These are phyloP conservation scores for Mikania micrantha DNA, from an alignment of 129 eudicot genomes.

Conservation along the genomic window DNA sequence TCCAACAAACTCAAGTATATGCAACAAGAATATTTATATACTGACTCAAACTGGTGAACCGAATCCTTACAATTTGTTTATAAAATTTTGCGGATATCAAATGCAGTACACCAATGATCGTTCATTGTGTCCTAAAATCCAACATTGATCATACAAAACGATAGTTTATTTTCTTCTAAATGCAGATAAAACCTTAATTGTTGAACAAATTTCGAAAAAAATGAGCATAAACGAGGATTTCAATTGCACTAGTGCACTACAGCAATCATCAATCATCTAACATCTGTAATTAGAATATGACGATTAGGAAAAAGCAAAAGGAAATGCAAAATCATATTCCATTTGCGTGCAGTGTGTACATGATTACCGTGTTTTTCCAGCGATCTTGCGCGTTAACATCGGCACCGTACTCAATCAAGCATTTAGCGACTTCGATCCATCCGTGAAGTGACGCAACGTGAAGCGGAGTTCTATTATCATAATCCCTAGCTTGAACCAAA, in stretches of 20 bases:
- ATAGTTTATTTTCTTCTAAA: too few relatives aligned
- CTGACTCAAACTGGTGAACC: background rate
- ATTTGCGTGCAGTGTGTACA: background rate
- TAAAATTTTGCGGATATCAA: background rate
- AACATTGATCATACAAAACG: too few relatives aligned
- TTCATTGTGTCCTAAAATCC: too few relatives aligned
- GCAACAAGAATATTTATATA: background rate
- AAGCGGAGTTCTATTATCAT: constrained; percentile 85
- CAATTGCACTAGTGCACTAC: too few relatives aligned
- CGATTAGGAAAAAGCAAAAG: background rate
- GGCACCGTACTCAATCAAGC: constrained; percentile 72
- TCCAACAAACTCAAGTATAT: background rate
- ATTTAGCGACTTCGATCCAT: constrained; percentile 78
- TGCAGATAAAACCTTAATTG: too few relatives aligned
- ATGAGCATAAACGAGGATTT: too few relatives aligned
- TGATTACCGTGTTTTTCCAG: constrained; percentile 81
- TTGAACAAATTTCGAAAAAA: too few relatives aligned
- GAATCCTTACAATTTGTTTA: background rate
- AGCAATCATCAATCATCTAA: background rate
- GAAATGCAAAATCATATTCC: background rate
- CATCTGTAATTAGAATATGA: background rate
- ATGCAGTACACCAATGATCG: background rate
- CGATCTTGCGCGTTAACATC: constrained; percentile 96
- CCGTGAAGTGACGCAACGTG: constrained; percentile 97
- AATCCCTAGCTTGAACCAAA: constrained; percentile 76